Evolutionary conservation across 2,329 filamentous ascomycete genomes (phyloP).

Genomic region (Acrocalymma vagum): DNA sequence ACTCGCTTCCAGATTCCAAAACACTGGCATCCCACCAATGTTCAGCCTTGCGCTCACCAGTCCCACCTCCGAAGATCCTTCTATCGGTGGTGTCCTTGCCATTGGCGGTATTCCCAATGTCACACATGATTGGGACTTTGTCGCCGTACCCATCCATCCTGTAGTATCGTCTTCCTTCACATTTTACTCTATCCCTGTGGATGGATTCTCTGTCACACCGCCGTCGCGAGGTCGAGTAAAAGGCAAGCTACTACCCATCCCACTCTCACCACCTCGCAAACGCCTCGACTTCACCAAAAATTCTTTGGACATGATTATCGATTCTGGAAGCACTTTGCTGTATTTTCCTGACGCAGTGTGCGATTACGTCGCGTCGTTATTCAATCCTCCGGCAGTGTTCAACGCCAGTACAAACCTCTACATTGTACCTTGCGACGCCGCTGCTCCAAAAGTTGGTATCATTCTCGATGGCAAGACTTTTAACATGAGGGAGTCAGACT

Average conservation of each 20-base stretch:
- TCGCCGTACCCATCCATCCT: conserved; percentile 25
- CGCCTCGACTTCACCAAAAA: not conserved
- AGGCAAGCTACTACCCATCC: not conserved
- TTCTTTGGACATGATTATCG: conserved; percentile 28
- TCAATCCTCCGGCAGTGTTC: conserved; percentile 26
- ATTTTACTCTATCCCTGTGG: conserved; percentile 34
- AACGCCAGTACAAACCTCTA: conserved; percentile 13
- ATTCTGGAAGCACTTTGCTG: conserved; percentile 32
- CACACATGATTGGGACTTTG: conserved; percentile 19
- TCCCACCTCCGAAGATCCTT: conserved; percentile 14
- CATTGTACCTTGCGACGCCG: conserved; percentile 21
- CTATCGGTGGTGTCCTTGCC: conserved; percentile 35
- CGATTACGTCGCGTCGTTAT: conserved; percentile 25
- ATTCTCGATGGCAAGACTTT: conserved; percentile 21
- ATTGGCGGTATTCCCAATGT: conserved; percentile 37
- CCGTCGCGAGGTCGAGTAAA: no score
- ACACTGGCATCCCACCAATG: conserved; percentile 18
- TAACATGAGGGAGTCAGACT: conserved; percentile 23
- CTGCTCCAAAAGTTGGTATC: conserved; percentile 11
- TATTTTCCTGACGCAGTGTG: conserved; percentile 30
- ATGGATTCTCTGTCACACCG: conserved; percentile 29
- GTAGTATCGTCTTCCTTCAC: conserved; percentile 22
- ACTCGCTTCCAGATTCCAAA: conserved; percentile 23
- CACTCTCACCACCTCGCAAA: not conserved
- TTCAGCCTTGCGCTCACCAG: conserved; percentile 36